Evolutionary conservation across 345 rosid genomes (phyloP), one percentile per base, ranked within the genome.

Genomic region (Excoecaria agallocha): DNA sequence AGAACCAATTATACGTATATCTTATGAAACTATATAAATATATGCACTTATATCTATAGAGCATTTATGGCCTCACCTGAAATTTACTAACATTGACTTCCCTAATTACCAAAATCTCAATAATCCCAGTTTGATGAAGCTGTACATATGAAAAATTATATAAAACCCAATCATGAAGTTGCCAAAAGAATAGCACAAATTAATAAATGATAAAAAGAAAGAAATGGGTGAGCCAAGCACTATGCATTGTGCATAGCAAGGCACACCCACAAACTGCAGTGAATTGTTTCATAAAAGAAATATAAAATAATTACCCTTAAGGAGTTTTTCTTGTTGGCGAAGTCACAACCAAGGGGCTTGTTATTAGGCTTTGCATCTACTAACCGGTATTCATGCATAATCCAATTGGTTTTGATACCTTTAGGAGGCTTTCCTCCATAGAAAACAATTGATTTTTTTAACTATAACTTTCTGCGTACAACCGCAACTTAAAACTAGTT

Each of bases 101-200:
- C 71, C 75, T 72, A 72, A 67, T 35, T 51, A 78, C 76, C 78
- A 77, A 86, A 84, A 80, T 80, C 82, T 79, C 81, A 81, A 80
- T 20, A 30, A 62, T 19, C 69, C 71, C 22, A 64, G 7, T 66
- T 56, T 43, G 6, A 43, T 67, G 66, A 75, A 38, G 51, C 65
- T 43, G 39, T 12, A 66, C 12, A n/a, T 76, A 77, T 78, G 68
- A 70, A 71, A 73, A 76, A 52, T 35, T 70, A 37, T 75, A 50
- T 38, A 94, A 69, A 49, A 94, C 98, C 97, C 98, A 94, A 81
- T 94, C 98, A 70, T 94, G 97, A 78, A 94, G 93, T 97, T 92
- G 75, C 30, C 30, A 30, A 30, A 30, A 30, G 30, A 30, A 30
- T 30, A 30, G 30, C 30, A 30, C 1, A 30, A 30, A 30, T 30